Evolutionary conservation across 2,329 filamentous ascomycete genomes (phyloP).

Genomic region (Xenosphaeropsis pyriputrescens): DNA sequence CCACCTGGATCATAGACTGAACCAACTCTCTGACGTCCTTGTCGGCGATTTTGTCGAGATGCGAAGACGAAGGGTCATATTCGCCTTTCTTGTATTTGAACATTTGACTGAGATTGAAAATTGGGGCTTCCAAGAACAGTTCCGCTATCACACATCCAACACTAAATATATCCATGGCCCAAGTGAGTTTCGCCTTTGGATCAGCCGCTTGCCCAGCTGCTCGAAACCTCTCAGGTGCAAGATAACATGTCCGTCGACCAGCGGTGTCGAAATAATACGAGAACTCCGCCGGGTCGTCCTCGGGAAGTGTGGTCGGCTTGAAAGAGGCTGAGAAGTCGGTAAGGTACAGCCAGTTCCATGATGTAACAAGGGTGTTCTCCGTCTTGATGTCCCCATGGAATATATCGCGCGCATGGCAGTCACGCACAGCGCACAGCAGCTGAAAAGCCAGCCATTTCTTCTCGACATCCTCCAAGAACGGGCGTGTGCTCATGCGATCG

Average conservation of each 20-base stretch:
- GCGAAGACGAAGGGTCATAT: constrained; percentile 72
- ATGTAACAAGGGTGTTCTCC: constrained; percentile 91
- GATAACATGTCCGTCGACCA: constrained; percentile 79
- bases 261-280: constrained; percentile 97
- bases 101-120: constrained; percentile 94
- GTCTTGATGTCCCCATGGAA: constrained; percentile 99
- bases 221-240: constrained; percentile 87
- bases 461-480: constrained; percentile 93
- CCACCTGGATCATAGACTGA: constrained; percentile 87
- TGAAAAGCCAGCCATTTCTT: constrained; percentile 99
- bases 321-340: constrained; percentile 95
- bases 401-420: constrained; percentile 78
- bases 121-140: constrained; percentile 83
- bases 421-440: constrained; percentile 77
- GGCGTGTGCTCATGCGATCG: constrained; percentile 89
- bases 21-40: constrained; percentile 78
- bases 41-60: constrained; percentile 78
- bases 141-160: constrained; percentile 94
- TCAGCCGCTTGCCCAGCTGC: constrained; percentile 52
- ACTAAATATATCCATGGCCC: constrained; percentile 99
- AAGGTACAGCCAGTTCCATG: constrained; percentile 98
- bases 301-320: constrained; percentile 85
- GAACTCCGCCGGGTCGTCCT: constrained; percentile 94
- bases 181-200: constrained; percentile 50
- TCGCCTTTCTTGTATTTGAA: constrained; percentile 90